Percentiles rank a stretch among this genome's conserved stretches.
Evolutionary conservation across 2,329 filamentous ascomycete species (phyloP).

Genomic region (Bipolaris zeicola): DNA sequence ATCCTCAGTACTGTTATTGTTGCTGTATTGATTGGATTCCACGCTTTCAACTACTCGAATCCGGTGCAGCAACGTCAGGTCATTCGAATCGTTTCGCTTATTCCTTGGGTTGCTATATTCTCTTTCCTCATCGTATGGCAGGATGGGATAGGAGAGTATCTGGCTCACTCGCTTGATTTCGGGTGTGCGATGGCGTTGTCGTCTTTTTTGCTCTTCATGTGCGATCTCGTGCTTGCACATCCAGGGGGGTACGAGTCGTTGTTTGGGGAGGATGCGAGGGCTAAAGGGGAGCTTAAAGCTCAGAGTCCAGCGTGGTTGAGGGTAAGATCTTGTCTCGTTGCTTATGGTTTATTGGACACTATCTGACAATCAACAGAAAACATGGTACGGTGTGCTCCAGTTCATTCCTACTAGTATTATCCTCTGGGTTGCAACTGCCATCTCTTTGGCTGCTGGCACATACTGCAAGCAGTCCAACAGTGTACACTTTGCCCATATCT

Average conservation of each 20-base stretch:
- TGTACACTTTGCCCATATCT: conserved; percentile 39
- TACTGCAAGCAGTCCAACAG: conserved; percentile 41
- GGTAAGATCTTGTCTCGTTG: conserved; percentile 14
- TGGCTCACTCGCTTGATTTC: conserved; percentile 30
- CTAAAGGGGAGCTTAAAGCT: conserved; percentile 14
- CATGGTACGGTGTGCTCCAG: conserved; percentile 41
- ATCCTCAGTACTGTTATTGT: conserved; percentile 25
- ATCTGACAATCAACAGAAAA: conserved; percentile 20
- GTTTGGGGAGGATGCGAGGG: conserved; percentile 28
- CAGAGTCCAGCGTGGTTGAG: conserved; percentile 35
- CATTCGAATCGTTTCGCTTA: conserved; percentile 33
- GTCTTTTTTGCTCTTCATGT: conserved; percentile 39
- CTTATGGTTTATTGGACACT: not conserved
- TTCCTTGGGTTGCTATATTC: conserved; percentile 37
- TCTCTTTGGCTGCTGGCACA: conserved; percentile 29
- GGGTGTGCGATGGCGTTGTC: conserved; percentile 39
- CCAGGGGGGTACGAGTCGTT: conserved; percentile 36
- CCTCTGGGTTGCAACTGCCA: conserved; percentile 36
- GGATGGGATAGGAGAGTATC: conserved; percentile 26
- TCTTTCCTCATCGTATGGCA: conserved; percentile 31
- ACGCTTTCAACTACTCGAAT: conserved; percentile 35
- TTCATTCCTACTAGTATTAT: conserved; percentile 38
- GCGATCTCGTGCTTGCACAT: conserved; percentile 37
- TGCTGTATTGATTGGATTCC: conserved; percentile 21
- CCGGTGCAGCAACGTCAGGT: conserved; percentile 40